Percentiles rank a stretch among this genome's conserved stretches.
These are phyloP conservation scores for Chondrus crispus DNA, from an alignment of 23 red algal genomes.

Conservation along the genomic window DNA sequence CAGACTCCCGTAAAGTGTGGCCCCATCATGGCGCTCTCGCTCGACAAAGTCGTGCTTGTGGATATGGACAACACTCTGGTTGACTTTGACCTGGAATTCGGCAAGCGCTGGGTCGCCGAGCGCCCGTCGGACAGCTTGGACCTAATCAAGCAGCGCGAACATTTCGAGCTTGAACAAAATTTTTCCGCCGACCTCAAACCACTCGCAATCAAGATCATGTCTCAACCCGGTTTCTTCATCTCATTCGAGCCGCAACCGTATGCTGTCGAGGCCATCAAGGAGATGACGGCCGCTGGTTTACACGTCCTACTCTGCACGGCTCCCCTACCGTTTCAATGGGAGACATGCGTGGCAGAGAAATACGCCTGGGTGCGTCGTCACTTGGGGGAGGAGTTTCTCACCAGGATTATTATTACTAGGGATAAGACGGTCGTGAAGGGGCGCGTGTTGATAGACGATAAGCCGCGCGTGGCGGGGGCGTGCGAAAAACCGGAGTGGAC, in stretches of 20 bases:
- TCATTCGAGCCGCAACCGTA: constrained; percentile 66
- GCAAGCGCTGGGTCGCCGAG: constrained; percentile 62
- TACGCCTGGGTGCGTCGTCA: constrained; percentile 83
- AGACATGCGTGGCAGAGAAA: constrained; percentile 89
- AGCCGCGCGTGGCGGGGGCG: constrained; percentile 70
- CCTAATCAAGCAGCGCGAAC: constrained; percentile 61
- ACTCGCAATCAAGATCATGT: constrained; percentile 69
- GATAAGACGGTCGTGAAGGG: constrained; percentile 93
- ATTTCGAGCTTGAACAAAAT: constrained; percentile 96
- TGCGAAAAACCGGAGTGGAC: constrained; percentile 79
- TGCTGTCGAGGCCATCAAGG: constrained; percentile 65
- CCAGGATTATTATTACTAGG: constrained; percentile 78
- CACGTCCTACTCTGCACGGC: constrained; percentile 90
- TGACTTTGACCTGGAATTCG: constrained; percentile 87
- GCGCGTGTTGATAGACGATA: constrained; percentile 90
- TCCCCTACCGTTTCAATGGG: constrained; percentile 91
- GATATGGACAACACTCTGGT: constrained; percentile 98
- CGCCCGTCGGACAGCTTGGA: constrained; percentile 46
- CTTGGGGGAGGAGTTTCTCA: constrained; percentile 84
- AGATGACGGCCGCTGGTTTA: constrained; percentile 71
- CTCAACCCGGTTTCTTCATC: constrained; percentile 68
- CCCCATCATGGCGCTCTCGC: too few relatives aligned
- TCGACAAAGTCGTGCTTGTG: constrained; percentile 50
- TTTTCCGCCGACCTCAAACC: constrained; percentile 38
- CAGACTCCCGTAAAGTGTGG: too few relatives aligned